Evolutionary conservation across 148 eudicot species (phyloP), one percentile per base, ranked within the genome.

Genomic region (Nepenthes gracilis): DNA sequence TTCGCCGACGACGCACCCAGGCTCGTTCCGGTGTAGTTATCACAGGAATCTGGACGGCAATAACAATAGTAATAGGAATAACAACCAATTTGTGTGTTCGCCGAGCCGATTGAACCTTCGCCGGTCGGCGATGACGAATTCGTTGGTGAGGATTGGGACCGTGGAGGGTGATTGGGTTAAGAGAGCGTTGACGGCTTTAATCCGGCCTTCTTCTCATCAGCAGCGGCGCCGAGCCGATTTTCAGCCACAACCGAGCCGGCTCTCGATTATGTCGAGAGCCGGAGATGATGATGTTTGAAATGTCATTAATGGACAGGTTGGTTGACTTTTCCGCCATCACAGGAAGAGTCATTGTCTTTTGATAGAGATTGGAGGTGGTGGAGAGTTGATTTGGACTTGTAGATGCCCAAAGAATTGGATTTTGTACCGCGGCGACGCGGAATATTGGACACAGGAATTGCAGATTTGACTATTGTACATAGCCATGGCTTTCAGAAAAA

Each of bases 1-100:
- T n/a, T 82, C 87, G 2, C 87, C 87, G 1, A 79, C 87, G 35
- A 59, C 72, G 35, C 87, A 82, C 62, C 87, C 87, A 2, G 87
- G 87, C 9, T 82, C 87, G n/a, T 82, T 82, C 59, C 79, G 87
- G 1, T 74, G 78, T 54, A 47, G 74, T 5, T 10, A 63, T 9
- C 78, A 74, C 36, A 73, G 74, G 36, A 73, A 63, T 37, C 2
- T 11, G 4, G 36, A 48, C 2, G 52, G 47, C 13, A 33, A 36
- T 47, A 37, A 48, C 2, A 57, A 53, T 23, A 33, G 47, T 47
- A 9, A 8, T 32, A 33, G 43, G 5, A 59, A 35, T 33, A 35
- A 36, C 8, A 15, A 61, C 1, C 9, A 68, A 2, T 55, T 64
- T 1, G 53, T 73, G 6, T 77, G 78, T 58, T 64, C 79, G 23